A percentile compares a stretch with the other conserved stretches of the same genome.
Conservation (phyloP, 495 filamentous ascomycete genomes). For the Lophium mytilinum region DNA sequence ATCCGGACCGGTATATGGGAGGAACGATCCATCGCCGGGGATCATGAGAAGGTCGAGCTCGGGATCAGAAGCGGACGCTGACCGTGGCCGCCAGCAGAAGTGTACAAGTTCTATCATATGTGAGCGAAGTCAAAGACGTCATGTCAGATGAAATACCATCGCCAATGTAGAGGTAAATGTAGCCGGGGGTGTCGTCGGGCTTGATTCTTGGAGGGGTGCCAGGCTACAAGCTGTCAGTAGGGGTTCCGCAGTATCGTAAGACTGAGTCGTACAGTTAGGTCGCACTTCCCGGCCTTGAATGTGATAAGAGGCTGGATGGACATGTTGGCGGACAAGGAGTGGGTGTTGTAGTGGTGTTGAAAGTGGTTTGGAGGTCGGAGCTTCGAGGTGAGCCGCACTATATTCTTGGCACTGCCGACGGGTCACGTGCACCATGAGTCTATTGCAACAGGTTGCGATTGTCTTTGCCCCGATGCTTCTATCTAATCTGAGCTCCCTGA, state of each 20-base stretch:
- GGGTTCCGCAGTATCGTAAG: constrained; percentile 3
- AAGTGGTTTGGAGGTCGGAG: no score
- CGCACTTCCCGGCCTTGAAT: constrained; percentile 93
- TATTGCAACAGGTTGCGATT: no score
- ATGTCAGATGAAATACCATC: constrained; percentile 52
- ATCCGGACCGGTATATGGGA: constrained; percentile 52
- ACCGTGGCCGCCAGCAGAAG: constrained; percentile 87
- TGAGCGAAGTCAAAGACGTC: neutral
- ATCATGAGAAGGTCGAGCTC: constrained; percentile 84
- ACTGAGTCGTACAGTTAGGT: constrained; percentile 55
- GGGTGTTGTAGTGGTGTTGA: no score
- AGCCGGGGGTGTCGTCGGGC: constrained; percentile 64
- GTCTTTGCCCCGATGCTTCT: no score
- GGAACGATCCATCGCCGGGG: constrained; percentile 78
- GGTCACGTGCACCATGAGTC: no score
- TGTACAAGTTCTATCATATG: constrained; percentile 62
- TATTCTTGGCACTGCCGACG: no score
- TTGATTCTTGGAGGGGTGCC: constrained; percentile 55
- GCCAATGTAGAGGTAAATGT: constrained; percentile 88
- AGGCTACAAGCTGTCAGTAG: constrained; percentile 9
- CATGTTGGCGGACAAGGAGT: constrained; percentile 42
- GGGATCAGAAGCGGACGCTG: constrained; percentile 54
- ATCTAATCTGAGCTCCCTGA: no score
- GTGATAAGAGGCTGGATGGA: constrained; percentile 74
- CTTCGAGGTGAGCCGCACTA: no score